phyloP scores from a whole-genome alignment of 2,329 filamentous ascomycete species.

The Beauveria varroae region DNA sequence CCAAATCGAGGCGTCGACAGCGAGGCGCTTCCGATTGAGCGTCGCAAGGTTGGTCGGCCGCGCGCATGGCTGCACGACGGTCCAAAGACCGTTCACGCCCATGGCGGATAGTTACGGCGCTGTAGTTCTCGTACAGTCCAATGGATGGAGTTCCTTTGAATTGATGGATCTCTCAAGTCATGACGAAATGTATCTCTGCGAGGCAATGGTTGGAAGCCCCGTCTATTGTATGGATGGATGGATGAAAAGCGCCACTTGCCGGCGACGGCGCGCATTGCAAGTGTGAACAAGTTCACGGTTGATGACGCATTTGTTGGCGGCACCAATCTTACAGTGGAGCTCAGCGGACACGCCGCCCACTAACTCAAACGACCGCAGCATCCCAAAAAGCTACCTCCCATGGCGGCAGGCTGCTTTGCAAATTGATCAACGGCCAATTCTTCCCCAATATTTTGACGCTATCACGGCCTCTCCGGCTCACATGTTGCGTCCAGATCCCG shows the following conservation, averaged over 20 bases:
- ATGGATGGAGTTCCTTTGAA: neutral
- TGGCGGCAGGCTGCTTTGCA: neutral
- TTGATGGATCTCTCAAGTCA: neutral
- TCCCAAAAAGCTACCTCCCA: neutral
- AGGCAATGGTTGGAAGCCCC: neutral
- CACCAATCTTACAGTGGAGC: slow-evolving; percentile 6
- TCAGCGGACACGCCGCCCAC: neutral
- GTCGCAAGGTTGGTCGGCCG: slow-evolving; percentile 94
- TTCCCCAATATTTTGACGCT: neutral
- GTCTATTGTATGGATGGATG: neutral
- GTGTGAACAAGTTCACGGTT: slow-evolving; percentile 12
- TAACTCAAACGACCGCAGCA: neutral
- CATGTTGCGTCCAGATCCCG: neutral
- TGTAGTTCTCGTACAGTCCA: neutral
- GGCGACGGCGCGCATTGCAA: neutral
- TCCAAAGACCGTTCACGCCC: slow-evolving; percentile 98
- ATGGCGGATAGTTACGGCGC: slow-evolving; percentile 41
- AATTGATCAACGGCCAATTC: neutral
- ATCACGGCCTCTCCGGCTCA: neutral
- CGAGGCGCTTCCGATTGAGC: slow-evolving; percentile 90
- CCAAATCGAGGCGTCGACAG: slow-evolving; percentile 98
- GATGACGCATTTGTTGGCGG: slow-evolving; percentile 9
- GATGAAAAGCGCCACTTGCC: neutral
- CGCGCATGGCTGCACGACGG: slow-evolving; percentile 88
- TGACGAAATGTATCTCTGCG: neutral